These are phyloP conservation scores for Filobasidium uniguttulatum DNA, from an alignment of 1,284 basidiomycete genomes.

Conservation along the genomic window DNA sequence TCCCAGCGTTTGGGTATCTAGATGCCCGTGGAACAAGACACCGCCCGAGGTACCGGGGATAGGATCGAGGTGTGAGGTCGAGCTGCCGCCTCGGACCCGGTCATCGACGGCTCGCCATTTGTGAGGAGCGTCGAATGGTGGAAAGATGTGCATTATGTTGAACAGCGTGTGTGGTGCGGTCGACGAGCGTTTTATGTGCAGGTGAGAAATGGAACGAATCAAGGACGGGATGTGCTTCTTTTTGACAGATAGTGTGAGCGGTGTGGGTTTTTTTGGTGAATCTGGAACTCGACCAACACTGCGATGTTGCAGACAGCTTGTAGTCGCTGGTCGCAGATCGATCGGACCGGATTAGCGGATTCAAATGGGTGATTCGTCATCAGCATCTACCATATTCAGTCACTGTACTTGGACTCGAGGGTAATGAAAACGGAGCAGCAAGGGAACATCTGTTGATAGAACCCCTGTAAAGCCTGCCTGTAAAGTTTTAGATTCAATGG, in stretches of 20 bases:
- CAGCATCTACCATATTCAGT: no score
- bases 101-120: slow-evolving; percentile 39
- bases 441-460: no score
- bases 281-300: no score
- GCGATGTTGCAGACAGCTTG: no score
- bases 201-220: background rate
- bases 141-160: slow-evolving; percentile 20
- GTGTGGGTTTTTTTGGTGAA: no score
- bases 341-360: no score
- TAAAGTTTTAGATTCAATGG: no score
- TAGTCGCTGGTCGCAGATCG: no score
- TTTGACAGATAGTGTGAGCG: background rate
- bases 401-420: no score
- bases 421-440: no score
- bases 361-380: no score
- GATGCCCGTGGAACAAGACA: slow-evolving; percentile 24
- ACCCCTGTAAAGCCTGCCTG: no score
- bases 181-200: background rate
- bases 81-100: slow-evolving; percentile 38
- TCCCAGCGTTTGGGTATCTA: slow-evolving; percentile 40
- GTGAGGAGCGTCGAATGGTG: slow-evolving; percentile 22
- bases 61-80: slow-evolving; percentile 32
- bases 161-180: background rate
- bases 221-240: background rate
- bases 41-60: background rate